Conservation (phyloP, 2,329 filamentous ascomycete species). For the Aspergillus sp. region DNA sequence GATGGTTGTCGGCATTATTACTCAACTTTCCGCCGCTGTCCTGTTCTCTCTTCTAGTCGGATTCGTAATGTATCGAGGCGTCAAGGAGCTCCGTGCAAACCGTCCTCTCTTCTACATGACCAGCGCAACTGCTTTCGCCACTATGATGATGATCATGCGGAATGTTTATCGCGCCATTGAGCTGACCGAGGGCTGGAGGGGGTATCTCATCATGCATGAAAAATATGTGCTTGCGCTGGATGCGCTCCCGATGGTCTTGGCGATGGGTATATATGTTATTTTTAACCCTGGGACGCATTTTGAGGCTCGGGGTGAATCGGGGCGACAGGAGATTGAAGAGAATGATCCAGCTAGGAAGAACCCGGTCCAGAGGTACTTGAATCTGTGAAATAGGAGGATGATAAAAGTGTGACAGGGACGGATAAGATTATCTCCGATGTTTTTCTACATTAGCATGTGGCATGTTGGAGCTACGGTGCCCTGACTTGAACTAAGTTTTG, state of each 20-base stretch:
- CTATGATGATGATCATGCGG: slow-evolving; percentile 39
- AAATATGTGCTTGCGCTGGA: slow-evolving; percentile 12
- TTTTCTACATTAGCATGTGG: too few species aligned
- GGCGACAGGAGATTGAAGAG: too few species aligned
- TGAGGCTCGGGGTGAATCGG: too few species aligned
- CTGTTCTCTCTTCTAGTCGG: background rate
- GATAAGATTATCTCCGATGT: too few species aligned
- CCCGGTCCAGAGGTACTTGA: too few species aligned
- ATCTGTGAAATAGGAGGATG: too few species aligned
- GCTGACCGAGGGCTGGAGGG: slow-evolving; percentile 44
- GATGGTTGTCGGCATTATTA: slow-evolving; percentile 49
- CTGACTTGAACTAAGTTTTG: too few species aligned
- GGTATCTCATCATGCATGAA: slow-evolving; percentile 40
- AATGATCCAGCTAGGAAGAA: too few species aligned
- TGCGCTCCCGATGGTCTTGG: slow-evolving; percentile 10
- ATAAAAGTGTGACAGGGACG: too few species aligned
- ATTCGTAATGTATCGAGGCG: background rate
- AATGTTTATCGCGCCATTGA: slow-evolving; percentile 46
- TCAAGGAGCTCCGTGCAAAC: slow-evolving; percentile 37
- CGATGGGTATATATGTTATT: background rate
- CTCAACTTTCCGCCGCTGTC: slow-evolving; percentile 51
- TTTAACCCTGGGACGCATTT: background rate
- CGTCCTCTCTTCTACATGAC: slow-evolving; percentile 33
- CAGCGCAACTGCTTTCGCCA: slow-evolving; percentile 21
- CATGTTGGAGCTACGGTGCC: too few species aligned